Evolutionary conservation across 345 rosid species (phyloP).

Genomic region (Hypericum perforatum): DNA sequence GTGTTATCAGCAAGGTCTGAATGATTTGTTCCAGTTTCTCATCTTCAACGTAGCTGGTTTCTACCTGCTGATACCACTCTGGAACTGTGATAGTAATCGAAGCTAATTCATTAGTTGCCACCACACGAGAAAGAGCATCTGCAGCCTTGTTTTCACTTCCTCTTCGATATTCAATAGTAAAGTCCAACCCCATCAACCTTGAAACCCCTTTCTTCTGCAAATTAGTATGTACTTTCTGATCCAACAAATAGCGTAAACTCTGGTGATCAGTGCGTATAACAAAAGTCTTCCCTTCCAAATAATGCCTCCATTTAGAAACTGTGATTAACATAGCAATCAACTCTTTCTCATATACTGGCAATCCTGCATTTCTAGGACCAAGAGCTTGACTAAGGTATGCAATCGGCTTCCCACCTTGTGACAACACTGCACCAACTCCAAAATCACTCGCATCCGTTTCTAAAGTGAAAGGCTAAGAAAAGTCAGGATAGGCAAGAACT

Average conservation of each 20-base stretch:
- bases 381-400: background rate
- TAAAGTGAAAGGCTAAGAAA: background rate
- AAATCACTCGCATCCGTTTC: background rate
- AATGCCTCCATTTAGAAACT: background rate
- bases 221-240: background rate
- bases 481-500: background rate
- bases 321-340: background rate
- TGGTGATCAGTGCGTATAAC: background rate
- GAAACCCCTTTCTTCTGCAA: background rate
- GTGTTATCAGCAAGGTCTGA: background rate
- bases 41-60: background rate
- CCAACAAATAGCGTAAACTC: background rate
- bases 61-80: background rate
- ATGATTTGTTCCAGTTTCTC: background rate
- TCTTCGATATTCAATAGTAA: background rate
- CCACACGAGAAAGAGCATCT: background rate
- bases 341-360: background rate
- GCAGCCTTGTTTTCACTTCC: background rate
- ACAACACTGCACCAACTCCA: background rate
- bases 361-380: background rate
- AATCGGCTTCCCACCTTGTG: background rate
- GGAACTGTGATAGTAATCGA: background rate
- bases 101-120: background rate
- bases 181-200: background rate
- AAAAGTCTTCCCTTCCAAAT: background rate